Conservation (phyloP, 176 grass and related monocot species). For the Paspalum notatum region DNA sequence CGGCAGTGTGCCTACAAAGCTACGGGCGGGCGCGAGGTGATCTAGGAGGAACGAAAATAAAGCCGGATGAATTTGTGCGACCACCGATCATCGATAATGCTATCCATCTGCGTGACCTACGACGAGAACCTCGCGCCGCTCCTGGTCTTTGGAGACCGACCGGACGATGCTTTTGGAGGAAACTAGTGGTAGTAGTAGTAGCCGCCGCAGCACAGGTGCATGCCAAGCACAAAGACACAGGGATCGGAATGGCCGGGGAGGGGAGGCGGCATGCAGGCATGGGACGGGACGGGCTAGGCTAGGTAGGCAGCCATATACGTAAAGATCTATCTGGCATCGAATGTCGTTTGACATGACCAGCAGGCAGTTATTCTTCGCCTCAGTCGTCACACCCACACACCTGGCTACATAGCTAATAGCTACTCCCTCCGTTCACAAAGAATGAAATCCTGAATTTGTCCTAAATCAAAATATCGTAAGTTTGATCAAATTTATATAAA, state of each 20-base stretch:
- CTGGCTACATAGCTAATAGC: constrained; percentile 13
- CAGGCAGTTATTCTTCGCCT: neutral
- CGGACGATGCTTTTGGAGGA: neutral
- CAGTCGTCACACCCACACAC: constrained; percentile 35
- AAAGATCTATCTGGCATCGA: constrained; percentile 16
- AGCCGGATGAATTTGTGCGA: neutral
- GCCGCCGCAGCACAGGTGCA: neutral
- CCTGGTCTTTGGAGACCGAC: neutral
- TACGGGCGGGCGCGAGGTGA: neutral
- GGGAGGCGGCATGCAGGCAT: constrained; percentile 14
- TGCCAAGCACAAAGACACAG: too few relatives aligned
- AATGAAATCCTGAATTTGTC: too few relatives aligned
- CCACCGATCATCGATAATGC: neutral
- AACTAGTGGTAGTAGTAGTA: neutral
- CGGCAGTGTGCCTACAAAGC: neutral
- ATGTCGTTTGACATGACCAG: neutral
- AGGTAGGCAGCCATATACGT: too few relatives aligned
- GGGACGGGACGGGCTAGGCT: neutral
- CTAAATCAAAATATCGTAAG: too few relatives aligned
- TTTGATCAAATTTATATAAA: too few relatives aligned
- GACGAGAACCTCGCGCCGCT: neutral
- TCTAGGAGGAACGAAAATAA: neutral
- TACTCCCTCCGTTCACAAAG: too few relatives aligned
- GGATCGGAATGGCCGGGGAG: too few relatives aligned
- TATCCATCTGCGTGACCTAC: neutral